Evolutionary conservation across 2,329 filamentous ascomycete species (phyloP).

Genomic region (Piedraia hortae): DNA sequence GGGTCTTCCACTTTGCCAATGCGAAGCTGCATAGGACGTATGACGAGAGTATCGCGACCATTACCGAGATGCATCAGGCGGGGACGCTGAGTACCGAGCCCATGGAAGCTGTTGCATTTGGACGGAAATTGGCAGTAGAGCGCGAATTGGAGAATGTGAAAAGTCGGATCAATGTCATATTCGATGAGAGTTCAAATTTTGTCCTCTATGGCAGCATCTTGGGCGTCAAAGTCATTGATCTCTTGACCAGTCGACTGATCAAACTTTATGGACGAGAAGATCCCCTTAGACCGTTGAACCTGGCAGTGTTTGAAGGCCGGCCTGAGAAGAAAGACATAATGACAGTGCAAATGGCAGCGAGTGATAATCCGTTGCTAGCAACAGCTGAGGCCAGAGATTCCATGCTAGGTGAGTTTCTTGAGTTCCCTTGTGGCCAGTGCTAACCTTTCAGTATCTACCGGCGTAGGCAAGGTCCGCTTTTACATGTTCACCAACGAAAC

Average conservation of each 20-base stretch:
- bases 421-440: not conserved
- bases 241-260: conserved; percentile 72
- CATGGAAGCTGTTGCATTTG: conserved; percentile 77
- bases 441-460: conserved; percentile 33
- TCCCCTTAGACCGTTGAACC: conserved; percentile 53
- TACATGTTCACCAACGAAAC: conserved; percentile 94
- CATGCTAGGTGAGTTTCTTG: conserved; percentile 26
- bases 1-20: conserved; percentile 74
- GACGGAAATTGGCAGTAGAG: conserved; percentile 61
- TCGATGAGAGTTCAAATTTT: conserved; percentile 91
- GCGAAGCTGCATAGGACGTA: conserved; percentile 79
- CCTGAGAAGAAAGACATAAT: conserved; percentile 82
- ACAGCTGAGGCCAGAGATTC: conserved; percentile 80
- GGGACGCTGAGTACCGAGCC: conserved; percentile 47
- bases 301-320: conserved; percentile 79
- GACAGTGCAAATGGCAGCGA: conserved; percentile 92
- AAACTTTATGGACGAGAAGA: conserved; percentile 81
- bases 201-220: conserved; percentile 79
- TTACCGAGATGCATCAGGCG: conserved; percentile 90
- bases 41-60: conserved; percentile 71
- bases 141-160: conserved; percentile 53
- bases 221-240: conserved; percentile 88
- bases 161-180: conserved; percentile 59
- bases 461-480: conserved; percentile 67
- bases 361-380: conserved; percentile 70